A percentile compares a stretch with the other conserved stretches of the same genome.
Conservation (phyloP, 2,329 filamentous ascomycete genomes). For the Claviceps digitariae region DNA sequence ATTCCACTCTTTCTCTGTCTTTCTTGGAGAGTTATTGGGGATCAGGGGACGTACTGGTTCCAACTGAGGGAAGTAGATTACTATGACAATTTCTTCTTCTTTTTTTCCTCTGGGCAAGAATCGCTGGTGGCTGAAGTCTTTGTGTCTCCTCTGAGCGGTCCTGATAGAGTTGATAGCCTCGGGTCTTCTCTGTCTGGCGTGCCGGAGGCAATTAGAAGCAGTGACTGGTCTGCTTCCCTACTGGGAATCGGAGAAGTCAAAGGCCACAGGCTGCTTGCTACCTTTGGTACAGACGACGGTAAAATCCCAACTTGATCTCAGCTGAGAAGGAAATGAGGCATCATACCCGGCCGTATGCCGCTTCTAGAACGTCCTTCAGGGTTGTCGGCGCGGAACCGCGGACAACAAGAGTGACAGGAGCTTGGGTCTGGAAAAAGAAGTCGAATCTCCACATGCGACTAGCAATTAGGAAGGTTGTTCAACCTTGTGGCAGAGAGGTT, state of each 20-base stretch:
- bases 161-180: not conserved
- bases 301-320: not conserved
- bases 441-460: conserved; percentile 1
- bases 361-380: not conserved
- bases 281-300: no score
- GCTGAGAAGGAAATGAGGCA: not conserved
- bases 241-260: not conserved
- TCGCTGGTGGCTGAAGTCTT: not conserved
- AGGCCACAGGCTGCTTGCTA: not conserved
- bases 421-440: not conserved
- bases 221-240: not conserved
- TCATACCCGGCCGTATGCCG: not conserved
- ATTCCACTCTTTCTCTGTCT: conserved; percentile 3
- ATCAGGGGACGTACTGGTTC: not conserved
- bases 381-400: not conserved
- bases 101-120: not conserved
- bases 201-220: not conserved
- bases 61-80: not conserved
- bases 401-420: not conserved
- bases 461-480: not conserved
- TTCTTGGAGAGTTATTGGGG: not conserved
- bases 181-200: not conserved
- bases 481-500: not conserved
- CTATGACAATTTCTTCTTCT: not conserved
- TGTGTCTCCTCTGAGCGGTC: not conserved